Conservation (phyloP, 768 basidiomycete genomes). For the Xanthoconium purpureum region DNA sequence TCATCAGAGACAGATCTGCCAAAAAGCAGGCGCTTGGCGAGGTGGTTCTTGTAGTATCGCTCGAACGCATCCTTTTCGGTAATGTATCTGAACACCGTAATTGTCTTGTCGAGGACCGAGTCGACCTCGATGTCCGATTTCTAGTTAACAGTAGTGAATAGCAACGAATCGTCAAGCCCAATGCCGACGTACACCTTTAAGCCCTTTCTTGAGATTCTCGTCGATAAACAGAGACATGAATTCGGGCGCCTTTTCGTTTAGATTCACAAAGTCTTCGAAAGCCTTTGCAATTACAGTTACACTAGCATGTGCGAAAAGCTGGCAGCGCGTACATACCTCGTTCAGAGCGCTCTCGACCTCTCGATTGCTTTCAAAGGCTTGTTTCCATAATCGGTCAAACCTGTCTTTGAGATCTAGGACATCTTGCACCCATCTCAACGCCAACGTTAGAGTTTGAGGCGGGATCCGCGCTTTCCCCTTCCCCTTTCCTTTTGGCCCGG, state of each 20-base stretch:
- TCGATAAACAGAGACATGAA: slow-evolving; percentile 97
- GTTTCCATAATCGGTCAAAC: slow-evolving; percentile 73
- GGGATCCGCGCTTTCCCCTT: slow-evolving; percentile 50
- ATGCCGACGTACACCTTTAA: slow-evolving; percentile 74
- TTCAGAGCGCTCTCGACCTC: slow-evolving; percentile 79
- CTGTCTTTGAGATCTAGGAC: slow-evolving; percentile 90
- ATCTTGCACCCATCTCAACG: slow-evolving; percentile 91
- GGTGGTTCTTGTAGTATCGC: slow-evolving; percentile 93
- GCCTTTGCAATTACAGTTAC: slow-evolving; percentile 50
- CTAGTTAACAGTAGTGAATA: slow-evolving; percentile 38
- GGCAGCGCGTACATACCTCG: slow-evolving; percentile 53
- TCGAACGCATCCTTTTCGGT: slow-evolving; percentile 97
- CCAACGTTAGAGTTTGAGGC: slow-evolving; percentile 49
- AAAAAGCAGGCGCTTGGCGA: slow-evolving; percentile 86
- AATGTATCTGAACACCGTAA: slow-evolving; percentile 91
- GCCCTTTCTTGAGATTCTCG: slow-evolving; percentile 89
- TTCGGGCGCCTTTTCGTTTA: slow-evolving; percentile 83
- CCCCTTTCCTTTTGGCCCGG: slow-evolving; percentile 46
- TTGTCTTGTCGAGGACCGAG: slow-evolving; percentile 87
- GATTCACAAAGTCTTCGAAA: slow-evolving; percentile 88
- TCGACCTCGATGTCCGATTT: slow-evolving; percentile 96
- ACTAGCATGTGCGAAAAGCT: not conserved
- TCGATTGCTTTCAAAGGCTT: slow-evolving; percentile 69
- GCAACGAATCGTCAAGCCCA: not conserved
- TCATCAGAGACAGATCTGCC: slow-evolving; percentile 93